Percentiles rank a stretch among this genome's conserved stretches.
Evolutionary conservation across 768 basidiomycete species (phyloP).

Genomic region (Tylopilus vinaceipallidus): DNA sequence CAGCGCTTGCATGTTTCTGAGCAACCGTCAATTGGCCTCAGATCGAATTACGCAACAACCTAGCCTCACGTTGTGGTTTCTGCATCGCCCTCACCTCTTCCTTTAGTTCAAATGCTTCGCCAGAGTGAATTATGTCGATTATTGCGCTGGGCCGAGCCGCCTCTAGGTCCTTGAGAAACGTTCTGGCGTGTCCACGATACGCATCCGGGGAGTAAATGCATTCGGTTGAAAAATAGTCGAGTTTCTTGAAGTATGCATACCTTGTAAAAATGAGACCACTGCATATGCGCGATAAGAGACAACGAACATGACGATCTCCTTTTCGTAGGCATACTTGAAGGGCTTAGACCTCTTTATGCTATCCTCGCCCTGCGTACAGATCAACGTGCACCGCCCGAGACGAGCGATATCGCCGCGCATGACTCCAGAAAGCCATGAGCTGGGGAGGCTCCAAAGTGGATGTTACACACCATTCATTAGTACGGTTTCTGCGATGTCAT

Average conservation of each 20-base stretch:
- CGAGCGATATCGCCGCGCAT: slow-evolving; percentile 98
- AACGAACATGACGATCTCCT: slow-evolving; percentile 96
- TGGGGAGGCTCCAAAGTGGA: background rate
- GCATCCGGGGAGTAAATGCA: slow-evolving; percentile 99
- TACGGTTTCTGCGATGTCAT: slow-evolving; percentile 98
- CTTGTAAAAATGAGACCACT: slow-evolving; percentile 38
- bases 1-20: slow-evolving; percentile 89
- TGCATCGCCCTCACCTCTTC: slow-evolving; percentile 83
- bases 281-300: background rate
- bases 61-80: slow-evolving; percentile 75
- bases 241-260: slow-evolving; percentile 99
- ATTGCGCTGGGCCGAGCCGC: slow-evolving; percentile 92
- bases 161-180: slow-evolving; percentile 94
- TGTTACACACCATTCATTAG: slow-evolving; percentile 89
- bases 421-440: slow-evolving; percentile 47
- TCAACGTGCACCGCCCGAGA: slow-evolving; percentile 88
- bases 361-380: slow-evolving; percentile 95
- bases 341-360: slow-evolving; percentile 97
- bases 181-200: slow-evolving; percentile 93
- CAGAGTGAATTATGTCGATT: slow-evolving; percentile 96
- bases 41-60: background rate
- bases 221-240: slow-evolving; percentile 98
- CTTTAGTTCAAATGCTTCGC: slow-evolving; percentile 85
- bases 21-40: background rate
- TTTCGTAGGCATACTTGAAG: slow-evolving; percentile 99